Conservation (phyloP, 2,329 filamentous ascomycete genomes). For the Pseudogymnoascus sp. region DNA sequence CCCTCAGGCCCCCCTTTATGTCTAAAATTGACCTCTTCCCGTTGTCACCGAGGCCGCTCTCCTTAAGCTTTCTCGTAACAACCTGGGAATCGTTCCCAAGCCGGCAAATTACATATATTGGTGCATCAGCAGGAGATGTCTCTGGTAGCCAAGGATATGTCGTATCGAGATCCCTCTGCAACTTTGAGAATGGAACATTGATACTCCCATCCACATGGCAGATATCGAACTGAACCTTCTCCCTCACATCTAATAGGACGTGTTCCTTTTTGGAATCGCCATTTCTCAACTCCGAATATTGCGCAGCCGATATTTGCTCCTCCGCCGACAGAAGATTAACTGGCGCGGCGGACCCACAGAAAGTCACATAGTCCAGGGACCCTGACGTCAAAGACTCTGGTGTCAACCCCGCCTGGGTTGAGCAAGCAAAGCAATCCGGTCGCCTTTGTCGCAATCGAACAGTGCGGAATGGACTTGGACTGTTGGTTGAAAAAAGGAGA, state of each 20-base stretch:
- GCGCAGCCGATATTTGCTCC: conserved; percentile 58
- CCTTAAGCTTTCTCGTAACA: conserved; percentile 56
- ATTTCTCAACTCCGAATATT: conserved; percentile 39
- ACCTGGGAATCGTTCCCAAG: conserved; percentile 74
- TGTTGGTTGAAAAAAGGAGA: conserved; percentile 47
- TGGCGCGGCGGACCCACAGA: conserved; percentile 61
- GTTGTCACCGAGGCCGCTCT: conserved; percentile 41
- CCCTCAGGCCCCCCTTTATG: conserved; percentile 61
- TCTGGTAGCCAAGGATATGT: conserved; percentile 33
- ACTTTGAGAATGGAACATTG: conserved; percentile 61
- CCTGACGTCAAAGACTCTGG: conserved; percentile 53
- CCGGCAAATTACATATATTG: conserved; percentile 66
- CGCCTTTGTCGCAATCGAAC: conserved; percentile 66
- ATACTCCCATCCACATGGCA: conserved; percentile 67
- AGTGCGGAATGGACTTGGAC: conserved; percentile 55
- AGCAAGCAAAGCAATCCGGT: conserved; percentile 69
- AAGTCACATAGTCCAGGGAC: conserved; percentile 73
- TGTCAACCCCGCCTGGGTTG: conserved; percentile 53
- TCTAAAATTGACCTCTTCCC: conserved; percentile 55
- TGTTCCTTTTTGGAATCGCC: conserved; percentile 31
- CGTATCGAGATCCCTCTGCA: conserved; percentile 29
- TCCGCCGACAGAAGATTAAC: conserved; percentile 49
- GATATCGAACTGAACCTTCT: conserved; percentile 76
- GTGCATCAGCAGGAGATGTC: conserved; percentile 34
- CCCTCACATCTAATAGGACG: conserved; percentile 72